Percentiles rank a stretch among this genome's conserved stretches.
phyloP scores from a whole-genome alignment of 257 asterid genomes.

The Salvia rosmarinus region DNA sequence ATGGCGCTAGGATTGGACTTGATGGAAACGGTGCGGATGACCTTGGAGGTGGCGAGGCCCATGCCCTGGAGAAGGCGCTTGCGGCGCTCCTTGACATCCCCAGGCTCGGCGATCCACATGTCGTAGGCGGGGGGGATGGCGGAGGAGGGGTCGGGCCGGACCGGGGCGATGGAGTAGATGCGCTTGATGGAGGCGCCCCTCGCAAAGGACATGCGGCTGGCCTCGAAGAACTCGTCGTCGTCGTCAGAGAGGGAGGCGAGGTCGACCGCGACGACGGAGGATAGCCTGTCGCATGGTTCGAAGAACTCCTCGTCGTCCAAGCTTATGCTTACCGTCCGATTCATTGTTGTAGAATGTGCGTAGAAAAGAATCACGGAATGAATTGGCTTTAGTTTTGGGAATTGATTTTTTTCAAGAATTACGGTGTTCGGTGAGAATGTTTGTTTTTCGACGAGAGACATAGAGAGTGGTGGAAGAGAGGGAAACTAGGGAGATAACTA shows the following conservation, averaged over 20 bases:
- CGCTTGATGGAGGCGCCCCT: constrained; percentile 41
- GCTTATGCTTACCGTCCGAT: constrained; percentile 63
- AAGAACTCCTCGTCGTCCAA: constrained; percentile 82
- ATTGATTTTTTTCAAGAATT: constrained; percentile 1
- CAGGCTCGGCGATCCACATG: constrained; percentile 82
- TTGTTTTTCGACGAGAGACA: constrained; percentile 10
- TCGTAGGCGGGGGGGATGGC: constrained; percentile 48
- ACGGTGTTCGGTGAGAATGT: constrained; percentile 9
- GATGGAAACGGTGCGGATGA: constrained; percentile 40
- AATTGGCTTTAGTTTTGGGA: constrained; percentile 5
- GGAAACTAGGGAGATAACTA: constrained; percentile 45
- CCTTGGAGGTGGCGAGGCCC: constrained; percentile 60
- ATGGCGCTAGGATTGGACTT: constrained; percentile 17
- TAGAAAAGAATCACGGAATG: not conserved
- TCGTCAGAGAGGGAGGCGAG: constrained; percentile 48
- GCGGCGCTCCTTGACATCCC: constrained; percentile 71
- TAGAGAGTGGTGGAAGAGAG: constrained; percentile 60
- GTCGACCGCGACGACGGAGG: constrained; percentile 55
- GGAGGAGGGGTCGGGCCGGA: constrained; percentile 21
- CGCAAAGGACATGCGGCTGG: constrained; percentile 60
- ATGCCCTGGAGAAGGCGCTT: constrained; percentile 67
- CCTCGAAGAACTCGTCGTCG: constrained; percentile 62
- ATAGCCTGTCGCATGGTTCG: constrained; percentile 55
- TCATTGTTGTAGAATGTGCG: constrained; percentile 39
- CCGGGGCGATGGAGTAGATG: constrained; percentile 29